Percentiles rank a stretch among this genome's conserved stretches.
Evolutionary conservation across 176 grass and related monocot genomes (phyloP).

Genomic region (Oryza glumipatula): DNA sequence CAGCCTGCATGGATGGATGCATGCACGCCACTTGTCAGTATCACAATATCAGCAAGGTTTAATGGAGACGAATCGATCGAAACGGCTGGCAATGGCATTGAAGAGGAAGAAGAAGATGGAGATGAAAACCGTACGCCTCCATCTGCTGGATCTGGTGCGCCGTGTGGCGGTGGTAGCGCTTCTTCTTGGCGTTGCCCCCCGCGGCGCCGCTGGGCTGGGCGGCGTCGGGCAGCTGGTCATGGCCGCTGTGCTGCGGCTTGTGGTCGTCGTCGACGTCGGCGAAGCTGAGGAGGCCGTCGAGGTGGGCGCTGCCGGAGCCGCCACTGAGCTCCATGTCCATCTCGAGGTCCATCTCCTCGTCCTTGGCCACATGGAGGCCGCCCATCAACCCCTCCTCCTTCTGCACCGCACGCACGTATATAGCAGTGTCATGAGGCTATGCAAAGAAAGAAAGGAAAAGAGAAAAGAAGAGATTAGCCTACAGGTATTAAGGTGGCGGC

Average conservation of each 20-base stretch:
- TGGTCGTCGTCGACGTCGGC: conserved; percentile 74
- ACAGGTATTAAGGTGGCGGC: conserved; percentile 45
- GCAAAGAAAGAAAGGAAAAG: background rate
- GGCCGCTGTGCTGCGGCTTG: conserved; percentile 45
- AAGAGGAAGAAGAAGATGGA: background rate
- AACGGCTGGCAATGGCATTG: background rate
- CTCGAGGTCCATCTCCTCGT: conserved; percentile 74
- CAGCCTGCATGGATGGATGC: conserved; percentile 51
- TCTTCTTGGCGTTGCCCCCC: conserved; percentile 68
- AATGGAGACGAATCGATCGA: background rate
- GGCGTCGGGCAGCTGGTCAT: conserved; percentile 16
- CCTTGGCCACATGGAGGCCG: conserved; percentile 57
- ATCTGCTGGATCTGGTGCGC: conserved; percentile 99
- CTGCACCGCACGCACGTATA: conserved; percentile 22
- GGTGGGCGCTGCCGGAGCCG: conserved; percentile 77
- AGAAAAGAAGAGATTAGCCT: background rate
- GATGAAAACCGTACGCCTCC: conserved; percentile 68
- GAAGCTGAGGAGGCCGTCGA: conserved; percentile 81
- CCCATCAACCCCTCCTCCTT: conserved; percentile 72
- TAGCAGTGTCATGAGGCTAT: no score
- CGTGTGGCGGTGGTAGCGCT: conserved; percentile 97
- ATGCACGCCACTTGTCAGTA: background rate
- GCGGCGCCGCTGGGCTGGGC: background rate
- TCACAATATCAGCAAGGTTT: background rate
- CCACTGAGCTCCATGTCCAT: conserved; percentile 70